Evolutionary conservation across 169 alveolate genomes (phyloP).

Genomic region (Amoebophrya sp.): DNA sequence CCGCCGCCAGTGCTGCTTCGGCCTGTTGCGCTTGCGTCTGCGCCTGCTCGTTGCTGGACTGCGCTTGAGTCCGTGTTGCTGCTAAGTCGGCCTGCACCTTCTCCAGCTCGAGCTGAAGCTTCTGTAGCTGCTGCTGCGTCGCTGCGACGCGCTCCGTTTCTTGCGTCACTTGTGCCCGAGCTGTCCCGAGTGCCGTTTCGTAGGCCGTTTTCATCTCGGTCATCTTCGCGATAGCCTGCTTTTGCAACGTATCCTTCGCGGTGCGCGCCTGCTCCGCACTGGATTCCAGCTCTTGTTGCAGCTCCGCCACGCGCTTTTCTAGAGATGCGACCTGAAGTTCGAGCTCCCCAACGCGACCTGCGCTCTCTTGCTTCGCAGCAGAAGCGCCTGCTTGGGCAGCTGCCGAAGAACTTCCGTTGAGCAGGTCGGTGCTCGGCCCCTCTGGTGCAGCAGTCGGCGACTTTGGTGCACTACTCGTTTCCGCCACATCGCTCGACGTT

Average conservation of each 20-base stretch:
- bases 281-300: background rate
- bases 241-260: background rate
- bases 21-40: background rate
- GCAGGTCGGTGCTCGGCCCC: background rate
- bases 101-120: background rate
- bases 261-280: background rate
- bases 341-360: too few relatives aligned
- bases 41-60: background rate
- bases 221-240: constrained; percentile 9
- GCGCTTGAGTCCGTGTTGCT: background rate
- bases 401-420: too few relatives aligned
- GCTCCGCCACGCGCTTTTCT: background rate
- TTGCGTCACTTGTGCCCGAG: background rate
- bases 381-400: too few relatives aligned
- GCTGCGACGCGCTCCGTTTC: background rate
- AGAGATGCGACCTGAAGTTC: too few relatives aligned
- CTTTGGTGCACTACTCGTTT: too few relatives aligned
- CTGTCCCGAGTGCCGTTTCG: background rate
- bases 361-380: too few relatives aligned
- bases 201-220: background rate
- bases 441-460: too few relatives aligned
- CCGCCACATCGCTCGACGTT: too few relatives aligned
- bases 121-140: background rate
- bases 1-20: background rate
- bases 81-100: background rate